These are phyloP conservation scores for Blepharisma undulans DNA, from an alignment of 169 alveolate species.

Conservation along the genomic window DNA sequence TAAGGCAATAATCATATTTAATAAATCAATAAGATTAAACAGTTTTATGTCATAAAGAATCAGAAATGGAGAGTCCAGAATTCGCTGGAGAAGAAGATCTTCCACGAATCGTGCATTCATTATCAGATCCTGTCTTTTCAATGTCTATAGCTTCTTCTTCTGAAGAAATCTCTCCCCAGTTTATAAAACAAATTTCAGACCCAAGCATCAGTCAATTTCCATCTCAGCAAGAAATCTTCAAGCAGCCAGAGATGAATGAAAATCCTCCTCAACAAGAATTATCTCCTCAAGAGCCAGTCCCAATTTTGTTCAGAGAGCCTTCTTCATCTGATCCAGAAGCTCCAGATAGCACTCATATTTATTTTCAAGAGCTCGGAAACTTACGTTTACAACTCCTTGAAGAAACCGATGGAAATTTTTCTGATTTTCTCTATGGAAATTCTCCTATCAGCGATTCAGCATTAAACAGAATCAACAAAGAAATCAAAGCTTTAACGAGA, in stretches of 20 bases:
- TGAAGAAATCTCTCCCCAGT: background rate
- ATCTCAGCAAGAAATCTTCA: background rate
- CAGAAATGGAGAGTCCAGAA: too few relatives aligned
- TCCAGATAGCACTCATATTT: background rate
- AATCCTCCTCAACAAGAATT: background rate
- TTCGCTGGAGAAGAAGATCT: background rate
- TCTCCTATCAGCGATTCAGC: background rate
- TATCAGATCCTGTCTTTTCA: background rate
- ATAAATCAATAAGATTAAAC: too few relatives aligned
- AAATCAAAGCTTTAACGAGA: slow-evolving; percentile 63
- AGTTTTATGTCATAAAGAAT: too few relatives aligned
- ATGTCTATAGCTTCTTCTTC: background rate
- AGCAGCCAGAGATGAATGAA: background rate
- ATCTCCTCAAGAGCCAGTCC: background rate
- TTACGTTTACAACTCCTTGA: background rate
- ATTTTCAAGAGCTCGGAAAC: background rate
- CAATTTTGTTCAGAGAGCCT: background rate
- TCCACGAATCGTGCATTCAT: background rate
- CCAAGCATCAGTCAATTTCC: background rate
- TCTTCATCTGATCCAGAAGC: background rate
- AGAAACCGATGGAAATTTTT: background rate
- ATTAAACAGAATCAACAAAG: slow-evolving; percentile 29
- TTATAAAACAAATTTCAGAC: background rate
- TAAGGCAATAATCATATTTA: too few relatives aligned
- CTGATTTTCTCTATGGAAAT: background rate